These are phyloP conservation scores for Sporothrix variecibatus DNA, from an alignment of 2,329 filamentous ascomycete genomes.

Conservation along the genomic window DNA sequence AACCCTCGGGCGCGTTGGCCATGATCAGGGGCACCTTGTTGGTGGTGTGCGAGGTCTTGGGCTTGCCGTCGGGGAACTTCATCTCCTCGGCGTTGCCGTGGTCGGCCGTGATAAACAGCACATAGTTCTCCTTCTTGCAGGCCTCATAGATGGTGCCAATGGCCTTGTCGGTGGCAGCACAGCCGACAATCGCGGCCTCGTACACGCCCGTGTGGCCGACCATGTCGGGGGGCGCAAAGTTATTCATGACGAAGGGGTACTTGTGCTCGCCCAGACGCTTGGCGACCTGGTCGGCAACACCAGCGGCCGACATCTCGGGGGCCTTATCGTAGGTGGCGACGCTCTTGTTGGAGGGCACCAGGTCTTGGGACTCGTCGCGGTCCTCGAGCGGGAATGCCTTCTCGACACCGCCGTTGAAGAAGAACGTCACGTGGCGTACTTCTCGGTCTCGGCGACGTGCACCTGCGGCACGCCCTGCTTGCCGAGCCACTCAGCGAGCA, in stretches of 20 bases:
- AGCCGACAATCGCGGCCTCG: slow-evolving; percentile 84
- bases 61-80: slow-evolving; percentile 92
- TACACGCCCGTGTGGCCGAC: slow-evolving; percentile 98
- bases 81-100: slow-evolving; percentile 99
- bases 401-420: slow-evolving; percentile 99
- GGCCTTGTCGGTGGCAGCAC: slow-evolving; percentile 84
- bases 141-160: slow-evolving; percentile 91
- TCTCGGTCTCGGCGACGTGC: slow-evolving; percentile 97
- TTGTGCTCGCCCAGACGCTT: slow-evolving; percentile 83
- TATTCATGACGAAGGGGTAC: slow-evolving; percentile 99
- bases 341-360: slow-evolving; percentile 82
- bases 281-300: slow-evolving; percentile 83
- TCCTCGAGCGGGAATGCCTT: slow-evolving; percentile 91
- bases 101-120: slow-evolving; percentile 93
- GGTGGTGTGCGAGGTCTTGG: slow-evolving; percentile 96
- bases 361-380: slow-evolving; percentile 76
- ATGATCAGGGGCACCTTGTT: slow-evolving; percentile 99
- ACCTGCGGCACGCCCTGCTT: slow-evolving; percentile 90
- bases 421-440: slow-evolving; percentile 99
- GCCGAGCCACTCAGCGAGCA: slow-evolving; percentile 94
- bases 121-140: slow-evolving; percentile 90
- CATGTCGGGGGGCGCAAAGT: slow-evolving; percentile 99
- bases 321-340: slow-evolving; percentile 94
- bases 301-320: slow-evolving; percentile 92
- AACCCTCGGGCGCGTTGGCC: slow-evolving; percentile 91